Conservation (phyloP, 1,139 yeast genomes). For the Nakaseomyces bracarensis region DNA sequence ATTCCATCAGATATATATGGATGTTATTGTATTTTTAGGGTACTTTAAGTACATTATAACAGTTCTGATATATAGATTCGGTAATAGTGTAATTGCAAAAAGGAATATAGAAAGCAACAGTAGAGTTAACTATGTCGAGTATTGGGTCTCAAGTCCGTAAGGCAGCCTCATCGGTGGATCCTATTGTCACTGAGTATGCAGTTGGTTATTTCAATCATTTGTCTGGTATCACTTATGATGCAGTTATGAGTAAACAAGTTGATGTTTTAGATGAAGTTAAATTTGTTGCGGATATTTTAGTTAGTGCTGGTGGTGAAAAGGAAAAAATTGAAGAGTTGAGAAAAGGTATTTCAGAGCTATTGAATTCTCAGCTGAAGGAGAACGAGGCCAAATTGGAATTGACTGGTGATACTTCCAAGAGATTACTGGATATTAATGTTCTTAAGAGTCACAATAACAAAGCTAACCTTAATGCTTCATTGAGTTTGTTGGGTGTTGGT, state of each 20-base stretch:
- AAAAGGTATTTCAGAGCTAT: conserved; percentile 38
- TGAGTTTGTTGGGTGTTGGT: conserved; percentile 65
- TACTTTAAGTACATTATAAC: too few species aligned
- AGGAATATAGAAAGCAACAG: not conserved
- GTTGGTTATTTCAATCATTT: conserved; percentile 82
- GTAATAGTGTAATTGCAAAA: too few species aligned
- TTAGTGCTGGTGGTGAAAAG: conserved; percentile 72
- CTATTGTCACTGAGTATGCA: conserved; percentile 86
- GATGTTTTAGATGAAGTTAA: conserved; percentile 57
- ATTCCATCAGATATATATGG: not conserved
- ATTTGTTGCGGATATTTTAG: conserved; percentile 54
- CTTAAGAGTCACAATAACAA: conserved; percentile 50
- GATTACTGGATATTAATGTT: conserved; percentile 63
- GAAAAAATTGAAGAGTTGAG: conserved; percentile 47
- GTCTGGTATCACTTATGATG: conserved; percentile 65
- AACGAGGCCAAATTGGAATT: conserved; percentile 62
- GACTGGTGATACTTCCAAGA: conserved; percentile 76
- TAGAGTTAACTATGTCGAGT: conserved; percentile 20
- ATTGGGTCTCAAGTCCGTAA: conserved; percentile 60
- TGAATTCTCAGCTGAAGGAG: conserved; percentile 51
- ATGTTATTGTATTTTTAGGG: too few species aligned
- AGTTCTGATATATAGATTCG: too few species aligned
- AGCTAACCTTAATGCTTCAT: conserved; percentile 63
- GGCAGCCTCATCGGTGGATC: conserved; percentile 80
- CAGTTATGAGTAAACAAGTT: conserved; percentile 67